A percentile compares a stretch with the other conserved stretches of the same genome.
Conservation (phyloP, 228 moss, liverwort and hornwort genomes). For the Sphagnum magellanicum region DNA sequence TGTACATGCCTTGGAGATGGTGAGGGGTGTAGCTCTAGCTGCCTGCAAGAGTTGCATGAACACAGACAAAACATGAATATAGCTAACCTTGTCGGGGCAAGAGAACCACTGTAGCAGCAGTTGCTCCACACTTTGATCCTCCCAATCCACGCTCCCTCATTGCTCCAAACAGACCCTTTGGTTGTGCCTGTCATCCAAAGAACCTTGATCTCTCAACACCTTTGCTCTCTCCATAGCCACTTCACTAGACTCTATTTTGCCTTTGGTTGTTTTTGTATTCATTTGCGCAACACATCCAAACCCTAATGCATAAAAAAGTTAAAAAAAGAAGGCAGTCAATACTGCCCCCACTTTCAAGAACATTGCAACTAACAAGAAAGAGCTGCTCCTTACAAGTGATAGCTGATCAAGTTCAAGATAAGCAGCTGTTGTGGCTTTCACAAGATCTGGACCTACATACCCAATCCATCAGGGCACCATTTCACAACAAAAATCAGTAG, state of each 20-base stretch:
- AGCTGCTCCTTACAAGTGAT: conserved; percentile 48
- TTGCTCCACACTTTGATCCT: conserved; percentile 83
- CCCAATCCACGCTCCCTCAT: conserved; percentile 89
- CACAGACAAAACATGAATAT: neutral
- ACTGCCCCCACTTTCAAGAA: neutral
- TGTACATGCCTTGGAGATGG: too few species aligned
- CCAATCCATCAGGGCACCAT: neutral
- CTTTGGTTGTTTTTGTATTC: too few species aligned
- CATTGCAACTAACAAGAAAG: too few species aligned
- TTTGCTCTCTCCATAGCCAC: too few species aligned
- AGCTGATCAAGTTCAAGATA: conserved; percentile 82
- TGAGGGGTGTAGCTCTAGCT: neutral
- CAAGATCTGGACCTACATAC: conserved; percentile 51
- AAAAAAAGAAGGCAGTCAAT: neutral
- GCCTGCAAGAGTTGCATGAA: neutral
- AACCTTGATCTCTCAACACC: too few species aligned
- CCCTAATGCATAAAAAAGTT: neutral
- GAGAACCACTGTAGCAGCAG: conserved; percentile 74
- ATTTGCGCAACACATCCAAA: neutral
- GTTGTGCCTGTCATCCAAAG: conserved; percentile 38
- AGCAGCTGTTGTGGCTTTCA: conserved; percentile 60
- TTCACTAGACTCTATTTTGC: too few species aligned
- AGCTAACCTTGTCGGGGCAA: conserved; percentile 49
- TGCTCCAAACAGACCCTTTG: conserved; percentile 82
- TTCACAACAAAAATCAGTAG: neutral